Percentiles rank a stretch among this genome's conserved stretches.
Evolutionary conservation across 2,329 filamentous ascomycete species (phyloP).

Genomic region (Chaetomium olivaceum): DNA sequence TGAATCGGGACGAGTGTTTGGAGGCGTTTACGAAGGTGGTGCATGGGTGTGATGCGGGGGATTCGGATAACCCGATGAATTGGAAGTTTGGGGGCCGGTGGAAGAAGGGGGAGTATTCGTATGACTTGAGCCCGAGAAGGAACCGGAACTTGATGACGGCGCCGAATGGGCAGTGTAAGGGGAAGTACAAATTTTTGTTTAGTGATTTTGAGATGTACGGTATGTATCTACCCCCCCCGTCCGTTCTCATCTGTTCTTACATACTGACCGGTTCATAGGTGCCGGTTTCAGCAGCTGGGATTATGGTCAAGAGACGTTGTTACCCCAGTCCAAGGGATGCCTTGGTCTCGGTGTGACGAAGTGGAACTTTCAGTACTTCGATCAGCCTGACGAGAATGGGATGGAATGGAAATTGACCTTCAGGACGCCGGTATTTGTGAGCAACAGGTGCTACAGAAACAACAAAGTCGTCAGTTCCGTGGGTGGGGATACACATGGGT

Average conservation of each 20-base stretch:
- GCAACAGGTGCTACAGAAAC: constrained; percentile 12
- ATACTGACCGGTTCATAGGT: background rate
- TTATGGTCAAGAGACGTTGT: background rate
- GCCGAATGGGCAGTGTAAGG: constrained; percentile 8
- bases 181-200: constrained; percentile 13
- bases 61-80: constrained; percentile 9
- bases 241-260: background rate
- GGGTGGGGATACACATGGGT: constrained; percentile 1
- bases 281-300: constrained; percentile 12
- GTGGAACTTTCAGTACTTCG: constrained; percentile 4
- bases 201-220: constrained; percentile 14
- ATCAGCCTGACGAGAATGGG: background rate
- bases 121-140: constrained; percentile 4
- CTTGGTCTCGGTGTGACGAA: constrained; percentile 3
- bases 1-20: constrained; percentile 7
- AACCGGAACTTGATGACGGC: constrained; percentile 3
- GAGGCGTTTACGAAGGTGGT: constrained; percentile 12
- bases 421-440: constrained; percentile 8
- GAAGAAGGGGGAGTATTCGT: constrained; percentile 6
- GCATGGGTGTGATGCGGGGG: constrained; percentile 7
- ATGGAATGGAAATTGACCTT: constrained; percentile 7
- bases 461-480: background rate
- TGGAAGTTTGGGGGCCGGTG: constrained; percentile 12
- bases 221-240: background rate
- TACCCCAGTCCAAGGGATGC: constrained; percentile 9